These are phyloP conservation scores for Aspergillus heteromorphus DNA, from an alignment of 495 filamentous ascomycete species.

Conservation along the genomic window DNA sequence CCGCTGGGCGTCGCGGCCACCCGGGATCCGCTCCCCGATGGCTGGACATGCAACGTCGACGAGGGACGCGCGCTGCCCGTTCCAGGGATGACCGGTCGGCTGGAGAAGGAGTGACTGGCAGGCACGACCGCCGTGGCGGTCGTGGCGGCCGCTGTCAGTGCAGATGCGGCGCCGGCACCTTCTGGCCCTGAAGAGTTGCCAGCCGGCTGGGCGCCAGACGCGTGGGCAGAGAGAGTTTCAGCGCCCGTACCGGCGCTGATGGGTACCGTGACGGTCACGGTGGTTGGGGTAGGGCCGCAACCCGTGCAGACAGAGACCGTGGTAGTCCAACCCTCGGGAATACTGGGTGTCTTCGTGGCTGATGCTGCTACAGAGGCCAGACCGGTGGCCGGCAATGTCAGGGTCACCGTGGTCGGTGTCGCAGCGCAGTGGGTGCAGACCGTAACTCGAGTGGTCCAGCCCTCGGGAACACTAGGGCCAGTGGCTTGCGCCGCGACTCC, in stretches of 20 bases:
- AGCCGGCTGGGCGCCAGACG: background rate
- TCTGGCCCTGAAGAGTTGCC: constrained; percentile 1
- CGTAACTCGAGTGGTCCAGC: constrained; percentile 41
- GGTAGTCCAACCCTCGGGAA: constrained; percentile 43
- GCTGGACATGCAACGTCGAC: constrained; percentile 17
- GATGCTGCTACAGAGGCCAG: background rate
- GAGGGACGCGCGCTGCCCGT: constrained; percentile 9
- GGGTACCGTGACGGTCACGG: constrained; percentile 33
- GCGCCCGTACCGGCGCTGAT: constrained; percentile 9
- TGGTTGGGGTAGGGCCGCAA: constrained; percentile 31
- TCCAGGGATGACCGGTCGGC: constrained; percentile 2
- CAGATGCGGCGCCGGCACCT: background rate
- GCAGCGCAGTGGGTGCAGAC: constrained; percentile 41
- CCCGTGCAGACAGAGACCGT: constrained; percentile 41
- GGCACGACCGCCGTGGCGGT: constrained; percentile 1
- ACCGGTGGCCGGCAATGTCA: constrained; percentile 15
- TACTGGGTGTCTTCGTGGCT: constrained; percentile 10
- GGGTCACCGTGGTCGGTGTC: constrained; percentile 34
- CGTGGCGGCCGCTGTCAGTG: background rate
- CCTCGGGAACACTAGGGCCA: constrained; percentile 27
- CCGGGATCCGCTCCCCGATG: constrained; percentile 13
- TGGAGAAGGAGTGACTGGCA: background rate
- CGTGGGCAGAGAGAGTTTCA: constrained; percentile 1
- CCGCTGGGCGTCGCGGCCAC: constrained; percentile 13
- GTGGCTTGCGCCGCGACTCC: constrained; percentile 12